A percentile compares a stretch with the other conserved stretches of the same genome.
Evolutionary conservation across 2,329 filamentous ascomycete species (phyloP).

Genomic region (Keithomyces neogunnii): DNA sequence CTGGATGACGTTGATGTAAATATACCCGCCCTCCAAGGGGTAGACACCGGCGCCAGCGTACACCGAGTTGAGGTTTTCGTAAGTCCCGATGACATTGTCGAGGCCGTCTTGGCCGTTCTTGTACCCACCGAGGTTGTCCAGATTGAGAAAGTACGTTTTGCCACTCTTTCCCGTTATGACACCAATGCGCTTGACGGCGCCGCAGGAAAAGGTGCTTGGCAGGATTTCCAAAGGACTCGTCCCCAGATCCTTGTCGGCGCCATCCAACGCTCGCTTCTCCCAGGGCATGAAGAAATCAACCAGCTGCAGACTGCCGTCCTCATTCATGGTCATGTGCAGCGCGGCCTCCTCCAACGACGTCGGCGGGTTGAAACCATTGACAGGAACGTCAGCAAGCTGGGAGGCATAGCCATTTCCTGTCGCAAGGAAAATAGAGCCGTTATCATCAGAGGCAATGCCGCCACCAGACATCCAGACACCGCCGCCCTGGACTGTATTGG

Average conservation of each 20-base stretch:
- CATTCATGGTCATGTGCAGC: slow-evolving; percentile 32
- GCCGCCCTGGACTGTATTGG: slow-evolving; percentile 27
- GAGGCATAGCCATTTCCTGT: slow-evolving; percentile 34
- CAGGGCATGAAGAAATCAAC: slow-evolving; percentile 48
- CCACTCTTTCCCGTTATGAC: slow-evolving; percentile 43
- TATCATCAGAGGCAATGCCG: slow-evolving; percentile 29
- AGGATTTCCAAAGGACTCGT: slow-evolving; percentile 35
- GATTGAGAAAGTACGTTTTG: slow-evolving; percentile 36
- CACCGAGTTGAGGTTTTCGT: slow-evolving; percentile 34
- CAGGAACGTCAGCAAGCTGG: slow-evolving; percentile 27
- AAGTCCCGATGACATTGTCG: slow-evolving; percentile 36
- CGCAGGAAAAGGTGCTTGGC: slow-evolving; percentile 32
- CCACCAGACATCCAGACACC: slow-evolving; percentile 36
- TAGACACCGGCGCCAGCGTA: slow-evolving; percentile 39
- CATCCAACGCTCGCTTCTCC: slow-evolving; percentile 40
- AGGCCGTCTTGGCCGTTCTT: slow-evolving; percentile 25
- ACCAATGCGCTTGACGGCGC: slow-evolving; percentile 35
- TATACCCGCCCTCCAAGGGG: slow-evolving; percentile 38
- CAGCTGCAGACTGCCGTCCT: slow-evolving; percentile 32
- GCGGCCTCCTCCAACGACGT: slow-evolving; percentile 36
- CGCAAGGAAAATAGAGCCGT: slow-evolving; percentile 29
- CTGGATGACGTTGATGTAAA: slow-evolving; percentile 43
- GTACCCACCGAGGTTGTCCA: slow-evolving; percentile 32
- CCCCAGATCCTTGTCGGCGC: slow-evolving; percentile 42
- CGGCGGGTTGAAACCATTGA: slow-evolving; percentile 28